These are phyloP conservation scores for Prorocentrum cordatum DNA, from an alignment of 169 alveolate genomes.

Conservation along the genomic window DNA sequence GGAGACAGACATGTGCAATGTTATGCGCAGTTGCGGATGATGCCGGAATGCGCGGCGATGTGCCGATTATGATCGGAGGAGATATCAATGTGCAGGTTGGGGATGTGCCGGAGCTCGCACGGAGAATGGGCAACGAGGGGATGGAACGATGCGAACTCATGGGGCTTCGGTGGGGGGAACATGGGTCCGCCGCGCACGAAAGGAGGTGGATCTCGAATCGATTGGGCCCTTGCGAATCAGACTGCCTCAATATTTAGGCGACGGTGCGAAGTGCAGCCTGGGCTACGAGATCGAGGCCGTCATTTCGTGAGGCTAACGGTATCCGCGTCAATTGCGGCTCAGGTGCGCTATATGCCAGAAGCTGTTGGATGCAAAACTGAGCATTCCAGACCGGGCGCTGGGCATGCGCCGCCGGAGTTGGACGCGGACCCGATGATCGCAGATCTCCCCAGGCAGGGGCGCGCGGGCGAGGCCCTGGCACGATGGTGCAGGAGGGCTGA, in stretches of 20 bases:
- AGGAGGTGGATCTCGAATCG: not conserved
- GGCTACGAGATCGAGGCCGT: not conserved
- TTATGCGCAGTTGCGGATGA: not conserved
- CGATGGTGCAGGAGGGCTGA: not conserved
- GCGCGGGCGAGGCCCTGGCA: not conserved
- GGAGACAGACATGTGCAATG: not conserved
- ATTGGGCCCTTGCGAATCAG: not conserved
- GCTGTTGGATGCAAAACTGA: not conserved
- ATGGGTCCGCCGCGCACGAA: not conserved
- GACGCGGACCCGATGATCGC: not conserved
- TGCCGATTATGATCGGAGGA: not conserved
- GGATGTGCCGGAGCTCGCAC: not conserved
- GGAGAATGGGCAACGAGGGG: not conserved
- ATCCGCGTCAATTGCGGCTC: not conserved
- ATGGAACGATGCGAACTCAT: not conserved
- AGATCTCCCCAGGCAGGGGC: not conserved
- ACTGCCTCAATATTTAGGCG: not conserved
- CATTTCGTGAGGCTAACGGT: not conserved
- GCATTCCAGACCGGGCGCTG: not conserved
- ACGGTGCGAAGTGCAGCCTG: not conserved
- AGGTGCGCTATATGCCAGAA: not conserved
- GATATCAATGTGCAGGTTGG: not conserved
- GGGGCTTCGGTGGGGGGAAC: not conserved
- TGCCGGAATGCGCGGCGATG: not conserved
- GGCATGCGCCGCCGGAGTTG: not conserved